These are phyloP conservation scores for Apocynum venetum DNA, from an alignment of 257 asterid genomes.

Conservation along the genomic window DNA sequence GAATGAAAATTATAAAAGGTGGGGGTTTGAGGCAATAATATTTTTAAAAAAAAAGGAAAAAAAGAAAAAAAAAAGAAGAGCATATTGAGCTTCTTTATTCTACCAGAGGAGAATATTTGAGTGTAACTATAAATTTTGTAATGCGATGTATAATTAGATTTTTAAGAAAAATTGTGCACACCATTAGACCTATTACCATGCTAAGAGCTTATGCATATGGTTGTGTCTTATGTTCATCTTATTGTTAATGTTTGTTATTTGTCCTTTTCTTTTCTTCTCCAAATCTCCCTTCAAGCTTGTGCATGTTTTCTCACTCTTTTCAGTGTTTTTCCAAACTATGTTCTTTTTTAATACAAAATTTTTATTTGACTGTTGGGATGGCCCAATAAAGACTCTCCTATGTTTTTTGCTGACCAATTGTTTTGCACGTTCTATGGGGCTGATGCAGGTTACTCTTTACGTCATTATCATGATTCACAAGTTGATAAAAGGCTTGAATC, in stretches of 20 bases:
- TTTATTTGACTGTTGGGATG: neutral
- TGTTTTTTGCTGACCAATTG: neutral
- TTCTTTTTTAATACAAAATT: neutral
- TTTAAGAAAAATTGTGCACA: neutral
- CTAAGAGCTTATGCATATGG: neutral
- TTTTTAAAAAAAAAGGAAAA: neutral
- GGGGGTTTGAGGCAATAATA: neutral
- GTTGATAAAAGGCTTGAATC: slow-evolving; percentile 75
- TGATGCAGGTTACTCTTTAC: slow-evolving; percentile 70
- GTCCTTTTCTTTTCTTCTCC: neutral
- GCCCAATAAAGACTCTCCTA: neutral
- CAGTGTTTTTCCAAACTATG: neutral
- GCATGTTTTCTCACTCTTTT: neutral
- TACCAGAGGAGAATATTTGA: neutral
- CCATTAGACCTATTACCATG: neutral
- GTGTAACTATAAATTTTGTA: neutral
- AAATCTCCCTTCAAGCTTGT: neutral
- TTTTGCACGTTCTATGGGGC: slow-evolving; percentile 15
- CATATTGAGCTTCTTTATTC: neutral
- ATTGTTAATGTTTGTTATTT: neutral
- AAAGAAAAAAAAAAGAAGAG: neutral
- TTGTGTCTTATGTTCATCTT: neutral
- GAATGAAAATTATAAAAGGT: neutral
- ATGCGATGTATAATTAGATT: neutral
- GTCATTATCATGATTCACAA: slow-evolving; percentile 69